Evolutionary conservation across 2,329 filamentous ascomycete species (phyloP), one percentile per base, ranked within the genome.

Genomic region (Trichothecium sympodiale): DNA sequence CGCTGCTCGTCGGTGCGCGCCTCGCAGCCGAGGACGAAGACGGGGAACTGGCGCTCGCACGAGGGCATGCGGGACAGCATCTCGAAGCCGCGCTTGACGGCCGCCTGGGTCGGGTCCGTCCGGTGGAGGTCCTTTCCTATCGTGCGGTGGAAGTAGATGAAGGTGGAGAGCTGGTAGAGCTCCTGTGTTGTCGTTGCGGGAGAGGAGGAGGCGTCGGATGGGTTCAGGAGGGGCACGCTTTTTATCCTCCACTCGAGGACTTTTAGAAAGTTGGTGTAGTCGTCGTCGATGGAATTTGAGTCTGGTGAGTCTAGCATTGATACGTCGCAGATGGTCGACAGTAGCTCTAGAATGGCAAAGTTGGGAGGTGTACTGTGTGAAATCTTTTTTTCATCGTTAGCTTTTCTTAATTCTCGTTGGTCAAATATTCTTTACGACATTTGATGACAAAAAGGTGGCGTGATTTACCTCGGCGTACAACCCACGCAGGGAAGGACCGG

Each of bases 121-220:
- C 43, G 31, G 18, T 34, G 27, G 2, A 43, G 1, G n/a, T 46
- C 1, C n/a, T 34, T 38, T 3, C 43, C 34, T 2, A 46, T 47
- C 0, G 41, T 40, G 5, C 53, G 47, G 13, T 44, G 38, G 3
- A 61, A 47, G 29, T 59, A 60, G 4, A 58, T 36, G 8, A 56
- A 33, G 3, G 46, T 44, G 0, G 53, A 43, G 4, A 56, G 18
- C 4, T 46, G 46, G 37, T 48, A 55, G 0, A 58, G 38, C 33
- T 56, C 40, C 23, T 40, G 29, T n/a, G n/a, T n/a, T n/a, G n/a
- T n/a, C n/a, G n/a, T n/a, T n/a, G n/a, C n/a, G n/a, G n/a, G n/a
- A n/a, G 20, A 10, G 20, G 10, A 25, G 20, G 20, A 25, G 20
- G 20, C 20, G 20, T 6, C 6, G 20, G 20, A 10, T 25, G 10